These are phyloP conservation scores for Collariella sp. DNA, from an alignment of 495 filamentous ascomycete genomes.

Conservation along the genomic window DNA sequence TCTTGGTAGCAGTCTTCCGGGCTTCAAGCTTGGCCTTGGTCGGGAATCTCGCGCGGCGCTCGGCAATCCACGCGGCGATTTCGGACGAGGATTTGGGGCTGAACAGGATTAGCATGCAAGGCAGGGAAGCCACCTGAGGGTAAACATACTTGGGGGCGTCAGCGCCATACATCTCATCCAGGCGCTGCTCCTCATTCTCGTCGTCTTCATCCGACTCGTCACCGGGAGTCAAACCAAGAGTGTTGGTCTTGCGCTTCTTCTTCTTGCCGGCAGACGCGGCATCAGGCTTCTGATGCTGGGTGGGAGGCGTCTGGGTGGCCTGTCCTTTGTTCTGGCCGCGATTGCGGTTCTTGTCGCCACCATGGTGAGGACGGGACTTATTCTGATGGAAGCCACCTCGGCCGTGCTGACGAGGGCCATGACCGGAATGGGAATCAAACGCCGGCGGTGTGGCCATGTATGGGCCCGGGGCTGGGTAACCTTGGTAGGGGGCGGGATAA, in stretches of 20 bases:
- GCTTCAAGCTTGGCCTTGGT: slow-evolving; percentile 55
- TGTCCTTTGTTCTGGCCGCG: slow-evolving; percentile 29
- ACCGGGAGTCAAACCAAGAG: slow-evolving; percentile 70
- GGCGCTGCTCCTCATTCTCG: slow-evolving; percentile 65
- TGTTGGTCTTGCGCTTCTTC: slow-evolving; percentile 69
- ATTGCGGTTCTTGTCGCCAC: slow-evolving; percentile 40
- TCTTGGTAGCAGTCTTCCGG: slow-evolving; percentile 35
- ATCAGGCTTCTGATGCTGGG: slow-evolving; percentile 57
- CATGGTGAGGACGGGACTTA: slow-evolving; percentile 26
- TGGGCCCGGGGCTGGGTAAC: slow-evolving; percentile 29
- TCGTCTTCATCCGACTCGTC: slow-evolving; percentile 63
- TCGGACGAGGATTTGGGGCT: slow-evolving; percentile 48
- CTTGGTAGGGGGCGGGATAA: slow-evolving; percentile 29
- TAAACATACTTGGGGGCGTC: slow-evolving; percentile 41
- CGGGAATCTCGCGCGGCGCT: slow-evolving; percentile 69
- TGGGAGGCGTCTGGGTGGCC: slow-evolving; percentile 27
- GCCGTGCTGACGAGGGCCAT: slow-evolving; percentile 26
- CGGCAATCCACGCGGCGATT: slow-evolving; percentile 69
- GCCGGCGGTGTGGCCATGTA: slow-evolving; percentile 19
- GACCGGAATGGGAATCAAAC: slow-evolving; percentile 28
- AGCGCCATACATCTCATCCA: slow-evolving; percentile 50
- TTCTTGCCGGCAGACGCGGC: slow-evolving; percentile 53
- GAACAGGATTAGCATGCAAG: slow-evolving; percentile 18
- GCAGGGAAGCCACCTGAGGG: slow-evolving; percentile 20
- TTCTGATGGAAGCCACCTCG: slow-evolving; percentile 32